Percentiles rank a stretch among this genome's conserved stretches.
Conservation (phyloP, 805 yeast genomes). For the Ogataea salicorniae region DNA sequence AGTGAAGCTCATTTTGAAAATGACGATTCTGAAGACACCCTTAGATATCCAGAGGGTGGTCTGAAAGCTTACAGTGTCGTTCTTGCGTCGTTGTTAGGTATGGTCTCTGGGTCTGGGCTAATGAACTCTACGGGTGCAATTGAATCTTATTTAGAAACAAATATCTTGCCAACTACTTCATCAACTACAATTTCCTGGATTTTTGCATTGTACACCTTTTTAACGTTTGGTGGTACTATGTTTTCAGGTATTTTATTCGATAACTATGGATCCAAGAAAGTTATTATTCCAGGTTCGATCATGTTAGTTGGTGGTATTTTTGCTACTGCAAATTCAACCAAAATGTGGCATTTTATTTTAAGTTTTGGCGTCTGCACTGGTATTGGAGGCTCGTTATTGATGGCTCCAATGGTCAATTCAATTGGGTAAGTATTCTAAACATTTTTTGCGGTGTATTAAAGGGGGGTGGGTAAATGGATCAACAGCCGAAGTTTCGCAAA, state of each 20-base stretch:
- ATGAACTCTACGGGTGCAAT: conserved; percentile 63
- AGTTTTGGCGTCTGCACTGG: conserved; percentile 44
- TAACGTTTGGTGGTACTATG: conserved; percentile 37
- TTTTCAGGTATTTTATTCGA: conserved; percentile 45
- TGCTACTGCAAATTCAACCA: conserved; percentile 39
- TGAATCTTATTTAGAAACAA: conserved; percentile 53
- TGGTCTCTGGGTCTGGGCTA: conserved; percentile 56
- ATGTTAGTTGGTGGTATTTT: conserved; percentile 36
- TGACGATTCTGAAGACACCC: not conserved
- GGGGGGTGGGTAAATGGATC: too few relatives aligned
- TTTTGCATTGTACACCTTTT: conserved; percentile 49
- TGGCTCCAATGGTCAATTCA: conserved; percentile 43
- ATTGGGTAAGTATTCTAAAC: conserved; percentile 32
- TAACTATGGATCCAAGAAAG: conserved; percentile 37
- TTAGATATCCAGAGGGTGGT: conserved; percentile 58
- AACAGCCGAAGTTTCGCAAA: too few relatives aligned
- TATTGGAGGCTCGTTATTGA: conserved; percentile 41
- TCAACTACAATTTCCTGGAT: conserved; percentile 63
- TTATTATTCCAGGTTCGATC: conserved; percentile 33
- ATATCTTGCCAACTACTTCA: conserved; percentile 42
- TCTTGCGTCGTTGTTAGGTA: conserved; percentile 54
- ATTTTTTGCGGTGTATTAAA: not conserved
- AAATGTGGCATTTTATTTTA: conserved; percentile 46
- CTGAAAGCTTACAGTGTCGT: conserved; percentile 36
- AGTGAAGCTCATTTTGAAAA: not conserved